A percentile compares a stretch with the other conserved stretches of the same genome.
Conservation (phyloP, 176 grass and related monocot genomes). For the Triticum aestivum region IWGSC_CS_RefSeq_v2.1 NC_057799.1:258913204-258913703, state of each 20-base stretch:
- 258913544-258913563: no score
- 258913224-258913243: not conserved
- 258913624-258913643: no score
- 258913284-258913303: slow-evolving; percentile 3
- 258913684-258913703: not conserved
- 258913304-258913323: not conserved
- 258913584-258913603: no score
- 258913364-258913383: not conserved
- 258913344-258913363: not conserved
- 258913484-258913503: not conserved
- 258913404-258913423: not conserved
- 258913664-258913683: no score
- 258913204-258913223: not conserved
- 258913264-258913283: slow-evolving; percentile 9
- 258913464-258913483: not conserved
- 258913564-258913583: no score
- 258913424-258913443: not conserved
- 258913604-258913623: no score
- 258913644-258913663: no score
- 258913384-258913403: not conserved
- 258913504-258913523: not conserved
- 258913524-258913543: not conserved
- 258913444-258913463: not conserved
- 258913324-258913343: not conserved
- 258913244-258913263: not conserved